Base-by-base conservation (phyloP, 1,139 yeast genomes). In the Magnusiomyces paraingens region DNA sequence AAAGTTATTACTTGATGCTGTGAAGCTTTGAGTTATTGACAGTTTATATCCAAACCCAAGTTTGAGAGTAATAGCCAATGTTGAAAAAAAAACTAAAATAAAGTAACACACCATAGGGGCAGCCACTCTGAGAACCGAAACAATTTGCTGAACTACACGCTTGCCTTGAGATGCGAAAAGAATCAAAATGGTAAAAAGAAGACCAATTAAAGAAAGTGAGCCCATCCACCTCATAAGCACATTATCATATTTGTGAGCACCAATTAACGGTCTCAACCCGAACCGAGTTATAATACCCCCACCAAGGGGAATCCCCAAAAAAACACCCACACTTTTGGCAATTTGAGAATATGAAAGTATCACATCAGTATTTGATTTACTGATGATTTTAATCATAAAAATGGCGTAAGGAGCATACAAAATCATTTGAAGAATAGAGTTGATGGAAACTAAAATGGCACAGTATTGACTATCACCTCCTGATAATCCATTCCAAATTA, bases 401-500 rank as follows among this genome's bases (percentile, higher is more conserved):
- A 78, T 65, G 56, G 79, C 77, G 57, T 76, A 73, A 11, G 85
- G 85, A 1, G 83, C 84, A 64, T 76, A 80, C 22, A 81, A 68
- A 1, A 76, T 73, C 55, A 81, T 71, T 62, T 81, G 86, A 39
- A 81, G 62, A 49, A 80, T 51, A 52, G 82, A 76, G 65, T 81
- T 81, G 49, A 80, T 62, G 8, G 80, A 68, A 0, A 81, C 84
- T 21, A 81, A 60, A 10, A 79, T 64, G 2, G 82, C 83, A 66
- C 86, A 81, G 52, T 78, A 67, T 41, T 73, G 72, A 50, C 67
- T 66, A 61, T 80, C 82, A 3, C 85, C 86, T 15, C 69, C 74
- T 1, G 84, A 80, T 18, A 81, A 69, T 22, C 78, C 76, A 61
- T 78, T 81, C 86, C 85, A 81, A 15, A 81, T 65, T 49, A 81